Percentiles rank a stretch among this genome's conserved stretches.
These are phyloP conservation scores for Podaxis sp. DNA, from an alignment of 768 basidiomycete genomes.

Conservation along the genomic window DNA sequence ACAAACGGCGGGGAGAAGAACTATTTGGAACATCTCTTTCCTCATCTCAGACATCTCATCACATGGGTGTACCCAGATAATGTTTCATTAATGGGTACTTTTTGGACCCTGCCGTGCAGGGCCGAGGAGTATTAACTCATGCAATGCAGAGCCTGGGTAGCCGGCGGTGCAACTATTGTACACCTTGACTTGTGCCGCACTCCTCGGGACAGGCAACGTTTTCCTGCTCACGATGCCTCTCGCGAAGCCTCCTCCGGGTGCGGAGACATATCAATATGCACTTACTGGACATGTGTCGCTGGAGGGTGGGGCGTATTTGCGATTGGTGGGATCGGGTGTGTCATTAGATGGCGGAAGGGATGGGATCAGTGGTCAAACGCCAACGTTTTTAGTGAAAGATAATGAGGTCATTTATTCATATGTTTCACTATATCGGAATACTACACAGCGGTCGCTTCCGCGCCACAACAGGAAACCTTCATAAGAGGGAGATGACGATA, in stretches of 20 bases:
- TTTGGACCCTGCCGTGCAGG: too few species aligned
- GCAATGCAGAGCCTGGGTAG: too few species aligned
- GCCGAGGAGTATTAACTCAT: too few species aligned
- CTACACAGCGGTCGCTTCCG: background rate
- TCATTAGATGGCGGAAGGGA: background rate
- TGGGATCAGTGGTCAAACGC: background rate
- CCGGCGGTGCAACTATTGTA: too few species aligned
- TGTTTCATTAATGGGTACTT: too few species aligned
- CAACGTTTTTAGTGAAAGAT: background rate
- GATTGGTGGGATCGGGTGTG: slow-evolving; percentile 27
- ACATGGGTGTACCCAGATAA: too few species aligned
- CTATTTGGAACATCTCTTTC: slow-evolving; percentile 55
- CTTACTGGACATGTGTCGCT: slow-evolving; percentile 43
- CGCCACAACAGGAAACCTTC: background rate
- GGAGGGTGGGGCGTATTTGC: slow-evolving; percentile 25
- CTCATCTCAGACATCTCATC: slow-evolving; percentile 45
- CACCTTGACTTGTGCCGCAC: slow-evolving; percentile 15
- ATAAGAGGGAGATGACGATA: background rate
- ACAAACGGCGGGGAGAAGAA: slow-evolving; percentile 56
- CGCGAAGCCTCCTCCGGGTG: slow-evolving; percentile 38
- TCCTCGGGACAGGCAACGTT: slow-evolving; percentile 48
- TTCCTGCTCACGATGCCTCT: slow-evolving; percentile 47
- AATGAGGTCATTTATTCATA: background rate
- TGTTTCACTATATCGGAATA: background rate
- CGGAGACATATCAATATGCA: slow-evolving; percentile 37